phyloP scores from a whole-genome alignment of 1,139 yeast species.

The Suhomyces coccinellae region DNA sequence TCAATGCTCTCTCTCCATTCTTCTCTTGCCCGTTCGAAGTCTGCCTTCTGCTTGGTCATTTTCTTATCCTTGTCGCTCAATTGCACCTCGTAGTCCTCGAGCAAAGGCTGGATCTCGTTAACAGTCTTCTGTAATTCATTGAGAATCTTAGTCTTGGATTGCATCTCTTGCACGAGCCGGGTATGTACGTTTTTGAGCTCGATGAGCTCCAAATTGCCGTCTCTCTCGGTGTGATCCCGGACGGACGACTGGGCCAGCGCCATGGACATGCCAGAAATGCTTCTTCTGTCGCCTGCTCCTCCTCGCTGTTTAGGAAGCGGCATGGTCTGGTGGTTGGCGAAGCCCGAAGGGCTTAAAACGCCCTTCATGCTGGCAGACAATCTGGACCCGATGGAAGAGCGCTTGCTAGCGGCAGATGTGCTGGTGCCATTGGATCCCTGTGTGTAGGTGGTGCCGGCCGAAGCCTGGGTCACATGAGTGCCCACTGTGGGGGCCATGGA shows the following conservation, averaged over 20 bases:
- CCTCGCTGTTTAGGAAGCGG: constrained; percentile 10
- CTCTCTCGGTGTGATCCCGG: constrained; percentile 12
- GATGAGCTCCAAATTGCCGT: constrained; percentile 10
- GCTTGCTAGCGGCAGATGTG: constrained; percentile 4
- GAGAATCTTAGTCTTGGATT: constrained; percentile 37
- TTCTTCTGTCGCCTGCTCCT: constrained; percentile 2
- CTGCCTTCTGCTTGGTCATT: constrained; percentile 43
- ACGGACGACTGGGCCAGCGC: background rate
- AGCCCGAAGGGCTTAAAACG: constrained; percentile 14
- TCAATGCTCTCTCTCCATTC: constrained; percentile 61
- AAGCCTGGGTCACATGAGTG: background rate
- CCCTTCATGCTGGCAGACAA: constrained; percentile 14
- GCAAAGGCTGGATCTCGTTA: constrained; percentile 45
- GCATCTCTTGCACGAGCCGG: constrained; percentile 29
- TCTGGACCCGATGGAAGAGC: constrained; percentile 14
- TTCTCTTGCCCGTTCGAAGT: constrained; percentile 53
- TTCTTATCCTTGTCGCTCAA: constrained; percentile 46
- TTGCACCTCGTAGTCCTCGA: constrained; percentile 47
- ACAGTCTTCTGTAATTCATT: constrained; percentile 46
- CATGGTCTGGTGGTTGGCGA: constrained; percentile 7
- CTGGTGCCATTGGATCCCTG: constrained; percentile 1
- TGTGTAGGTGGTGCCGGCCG: constrained; percentile 1
- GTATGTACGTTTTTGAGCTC: constrained; percentile 24
- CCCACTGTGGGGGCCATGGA: background rate
- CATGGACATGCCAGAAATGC: constrained; percentile 3